Conservation (phyloP, 2,329 filamentous ascomycete genomes). For the Claviceps quebecensis region DNA sequence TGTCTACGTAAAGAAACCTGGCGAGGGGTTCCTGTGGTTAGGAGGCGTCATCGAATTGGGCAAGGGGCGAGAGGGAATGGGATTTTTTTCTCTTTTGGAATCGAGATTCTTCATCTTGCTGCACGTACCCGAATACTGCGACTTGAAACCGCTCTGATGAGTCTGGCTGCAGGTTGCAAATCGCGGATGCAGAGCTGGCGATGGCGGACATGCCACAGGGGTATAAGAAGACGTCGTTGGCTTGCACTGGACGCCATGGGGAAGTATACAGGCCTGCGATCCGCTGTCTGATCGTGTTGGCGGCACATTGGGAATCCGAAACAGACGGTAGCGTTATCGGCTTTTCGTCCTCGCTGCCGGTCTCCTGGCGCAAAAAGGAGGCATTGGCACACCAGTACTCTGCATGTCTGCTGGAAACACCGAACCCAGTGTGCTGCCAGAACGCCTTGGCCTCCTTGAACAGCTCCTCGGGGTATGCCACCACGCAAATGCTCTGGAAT, state of each 20-base stretch:
- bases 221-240: slow-evolving; percentile 32
- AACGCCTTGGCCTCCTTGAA: slow-evolving; percentile 14
- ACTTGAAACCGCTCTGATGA: slow-evolving; percentile 6
- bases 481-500: slow-evolving; percentile 7
- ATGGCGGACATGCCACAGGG: slow-evolving; percentile 40
- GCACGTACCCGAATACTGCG: slow-evolving; percentile 16
- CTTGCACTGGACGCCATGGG: slow-evolving; percentile 1
- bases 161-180: slow-evolving; percentile 2
- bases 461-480: slow-evolving; percentile 8
- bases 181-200: slow-evolving; percentile 10
- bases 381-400: slow-evolving; percentile 13
- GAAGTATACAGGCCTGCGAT: slow-evolving; percentile 12
- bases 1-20: slow-evolving; percentile 19
- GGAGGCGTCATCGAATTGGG: neutral
- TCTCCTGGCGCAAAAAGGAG: slow-evolving; percentile 5
- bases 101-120: neutral
- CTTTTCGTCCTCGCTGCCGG: neutral
- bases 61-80: neutral
- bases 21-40: no score
- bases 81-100: neutral
- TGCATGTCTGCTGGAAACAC: slow-evolving; percentile 16
- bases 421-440: slow-evolving; percentile 17
- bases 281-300: slow-evolving; percentile 5
- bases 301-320: slow-evolving; percentile 6
- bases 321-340: neutral